Conservation (phyloP, 257 asterid species). For the Prunella vulgaris region DNA sequence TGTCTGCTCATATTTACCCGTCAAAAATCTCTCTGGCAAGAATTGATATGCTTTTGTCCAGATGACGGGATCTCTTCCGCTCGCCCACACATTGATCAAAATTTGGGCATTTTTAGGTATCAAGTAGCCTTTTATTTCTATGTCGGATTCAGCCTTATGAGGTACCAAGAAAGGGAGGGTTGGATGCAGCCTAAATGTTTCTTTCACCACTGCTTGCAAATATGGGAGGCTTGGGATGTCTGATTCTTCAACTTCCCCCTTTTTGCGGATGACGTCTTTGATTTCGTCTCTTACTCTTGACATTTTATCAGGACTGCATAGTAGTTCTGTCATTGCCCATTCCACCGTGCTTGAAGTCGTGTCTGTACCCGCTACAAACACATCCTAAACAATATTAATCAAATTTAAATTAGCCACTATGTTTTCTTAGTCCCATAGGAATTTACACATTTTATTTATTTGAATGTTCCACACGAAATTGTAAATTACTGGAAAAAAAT, state of each 20-base stretch:
- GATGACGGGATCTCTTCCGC: constrained; percentile 25
- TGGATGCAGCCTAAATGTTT: constrained; percentile 38
- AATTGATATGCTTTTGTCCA: constrained; percentile 31
- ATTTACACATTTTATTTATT: too few species aligned
- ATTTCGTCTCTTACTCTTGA: background rate
- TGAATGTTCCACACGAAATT: too few species aligned
- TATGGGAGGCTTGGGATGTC: constrained; percentile 24
- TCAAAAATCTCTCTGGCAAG: constrained; percentile 36
- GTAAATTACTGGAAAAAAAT: too few species aligned
- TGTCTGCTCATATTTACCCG: background rate
- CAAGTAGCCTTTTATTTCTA: constrained; percentile 23
- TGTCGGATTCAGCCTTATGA: constrained; percentile 19
- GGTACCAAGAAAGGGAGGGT: constrained; percentile 27
- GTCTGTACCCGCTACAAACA: background rate
- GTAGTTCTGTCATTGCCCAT: background rate
- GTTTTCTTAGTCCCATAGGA: too few species aligned
- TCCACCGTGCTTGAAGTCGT: background rate
- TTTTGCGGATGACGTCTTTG: background rate
- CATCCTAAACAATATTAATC: background rate
- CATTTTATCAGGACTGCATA: background rate
- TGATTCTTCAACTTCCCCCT: constrained; percentile 21
- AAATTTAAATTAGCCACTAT: too few species aligned
- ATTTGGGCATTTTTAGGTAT: constrained; percentile 28
- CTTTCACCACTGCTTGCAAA: constrained; percentile 35
- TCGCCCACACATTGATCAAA: constrained; percentile 38